Conservation (phyloP, 23 red algal genomes). For the Pyropia yezoensis region DNA sequence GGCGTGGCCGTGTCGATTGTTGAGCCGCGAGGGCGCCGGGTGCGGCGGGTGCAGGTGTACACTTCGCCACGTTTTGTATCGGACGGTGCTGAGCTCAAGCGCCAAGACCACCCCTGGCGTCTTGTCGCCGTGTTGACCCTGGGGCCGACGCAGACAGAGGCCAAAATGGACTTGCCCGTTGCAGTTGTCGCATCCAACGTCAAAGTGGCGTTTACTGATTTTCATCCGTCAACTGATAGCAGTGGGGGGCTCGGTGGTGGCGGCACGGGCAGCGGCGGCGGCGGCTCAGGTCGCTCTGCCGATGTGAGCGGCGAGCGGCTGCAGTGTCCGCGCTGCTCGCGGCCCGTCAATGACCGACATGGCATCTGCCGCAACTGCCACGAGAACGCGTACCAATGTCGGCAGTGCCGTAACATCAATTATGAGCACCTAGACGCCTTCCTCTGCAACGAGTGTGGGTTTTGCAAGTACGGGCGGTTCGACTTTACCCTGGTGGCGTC, state of each 20-base stretch:
- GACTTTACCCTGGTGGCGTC: constrained; percentile 38
- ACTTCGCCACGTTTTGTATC: constrained; percentile 34
- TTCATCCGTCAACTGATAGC: constrained; percentile 21
- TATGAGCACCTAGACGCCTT: constrained; percentile 82
- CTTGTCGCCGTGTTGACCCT: constrained; percentile 12
- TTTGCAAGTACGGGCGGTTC: constrained; percentile 57
- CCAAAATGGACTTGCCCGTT: constrained; percentile 16
- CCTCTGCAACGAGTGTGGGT: constrained; percentile 81
- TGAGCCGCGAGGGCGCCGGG: constrained; percentile 43
- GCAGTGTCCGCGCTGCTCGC: constrained; percentile 69
- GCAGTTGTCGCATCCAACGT: constrained; percentile 46
- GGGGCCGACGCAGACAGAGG: constrained; percentile 23
- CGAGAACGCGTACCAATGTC: constrained; percentile 91
- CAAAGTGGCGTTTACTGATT: constrained; percentile 40
- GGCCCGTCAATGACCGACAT: constrained; percentile 52
- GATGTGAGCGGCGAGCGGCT: constrained; percentile 17
- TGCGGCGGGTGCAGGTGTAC: constrained; percentile 39
- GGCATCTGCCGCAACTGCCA: constrained; percentile 76
- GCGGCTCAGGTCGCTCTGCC: not conserved
- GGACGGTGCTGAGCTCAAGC: constrained; percentile 57
- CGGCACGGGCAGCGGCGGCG: not conserved
- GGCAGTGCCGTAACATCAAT: constrained; percentile 82
- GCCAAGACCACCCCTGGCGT: constrained; percentile 35
- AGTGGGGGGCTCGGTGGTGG: not conserved
- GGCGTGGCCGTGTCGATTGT: constrained; percentile 37